Evolutionary conservation across 768 basidiomycete species (phyloP).

Genomic region (Psilocybe sp.): DNA sequence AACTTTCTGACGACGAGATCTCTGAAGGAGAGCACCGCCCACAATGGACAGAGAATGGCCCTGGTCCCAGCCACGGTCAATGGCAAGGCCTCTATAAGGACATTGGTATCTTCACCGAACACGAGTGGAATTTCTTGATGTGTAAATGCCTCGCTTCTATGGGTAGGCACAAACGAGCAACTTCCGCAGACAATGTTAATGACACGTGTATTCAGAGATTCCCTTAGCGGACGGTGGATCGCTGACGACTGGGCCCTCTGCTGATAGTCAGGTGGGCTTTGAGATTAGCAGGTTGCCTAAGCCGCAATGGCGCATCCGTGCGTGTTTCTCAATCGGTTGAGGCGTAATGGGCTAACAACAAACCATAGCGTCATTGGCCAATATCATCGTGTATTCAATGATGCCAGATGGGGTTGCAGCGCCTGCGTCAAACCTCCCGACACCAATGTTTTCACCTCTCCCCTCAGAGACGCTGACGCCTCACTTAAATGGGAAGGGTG

Average conservation of each 20-base stretch:
- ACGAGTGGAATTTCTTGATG: slow-evolving; percentile 85
- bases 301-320: slow-evolving; percentile 71
- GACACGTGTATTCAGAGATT: slow-evolving; percentile 46
- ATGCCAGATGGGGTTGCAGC: slow-evolving; percentile 56
- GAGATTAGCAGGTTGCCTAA: slow-evolving; percentile 74
- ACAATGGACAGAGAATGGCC: slow-evolving; percentile 42
- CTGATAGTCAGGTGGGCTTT: slow-evolving; percentile 70
- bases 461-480: slow-evolving; percentile 63
- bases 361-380: slow-evolving; percentile 67
- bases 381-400: slow-evolving; percentile 90
- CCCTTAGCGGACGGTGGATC: slow-evolving; percentile 72
- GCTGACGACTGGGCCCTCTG: slow-evolving; percentile 70
- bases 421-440: slow-evolving; percentile 60
- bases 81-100: slow-evolving; percentile 83
- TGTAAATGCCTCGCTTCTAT: slow-evolving; percentile 83
- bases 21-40: slow-evolving; percentile 63
- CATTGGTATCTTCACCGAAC: slow-evolving; percentile 83
- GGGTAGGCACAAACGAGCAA: slow-evolving; percentile 45
- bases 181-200: slow-evolving; percentile 5
- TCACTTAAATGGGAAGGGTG: slow-evolving; percentile 38
- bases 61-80: slow-evolving; percentile 28
- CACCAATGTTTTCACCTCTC: slow-evolving; percentile 72
- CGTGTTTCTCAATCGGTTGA: slow-evolving; percentile 21
- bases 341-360: slow-evolving; percentile 13
- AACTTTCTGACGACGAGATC: slow-evolving; percentile 67